These are phyloP conservation scores for Triticum monococcum DNA, from an alignment of 176 grass and related monocot genomes.

Conservation along the genomic window DNA sequence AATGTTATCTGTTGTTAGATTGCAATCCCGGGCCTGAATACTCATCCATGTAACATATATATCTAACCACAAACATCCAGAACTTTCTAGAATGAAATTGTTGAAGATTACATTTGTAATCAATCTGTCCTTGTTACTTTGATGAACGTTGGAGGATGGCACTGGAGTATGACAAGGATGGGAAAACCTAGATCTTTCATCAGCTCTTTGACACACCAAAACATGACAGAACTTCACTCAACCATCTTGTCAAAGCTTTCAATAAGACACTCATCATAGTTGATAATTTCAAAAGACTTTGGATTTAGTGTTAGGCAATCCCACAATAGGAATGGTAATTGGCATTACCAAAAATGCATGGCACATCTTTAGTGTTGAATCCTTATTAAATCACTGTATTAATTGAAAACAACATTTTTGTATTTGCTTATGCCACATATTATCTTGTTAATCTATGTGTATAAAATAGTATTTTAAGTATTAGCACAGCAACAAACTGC, in stretches of 20 bases:
- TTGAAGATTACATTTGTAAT: background rate
- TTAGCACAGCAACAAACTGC: background rate
- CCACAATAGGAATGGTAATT: background rate
- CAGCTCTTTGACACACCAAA: background rate
- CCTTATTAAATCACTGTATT: background rate
- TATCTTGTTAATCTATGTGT: background rate
- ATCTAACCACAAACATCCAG: background rate
- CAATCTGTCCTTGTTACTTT: background rate
- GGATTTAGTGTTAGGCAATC: background rate
- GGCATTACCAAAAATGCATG: background rate
- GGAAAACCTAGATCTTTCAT: constrained; percentile 10
- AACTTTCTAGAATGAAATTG: background rate
- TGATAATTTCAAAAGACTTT: background rate
- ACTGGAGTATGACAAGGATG: background rate
- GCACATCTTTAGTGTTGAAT: constrained; percentile 6
- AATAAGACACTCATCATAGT: background rate
- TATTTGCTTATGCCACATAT: background rate
- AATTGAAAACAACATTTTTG: background rate
- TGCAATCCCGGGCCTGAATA: background rate
- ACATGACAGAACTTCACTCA: background rate
- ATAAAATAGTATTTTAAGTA: background rate
- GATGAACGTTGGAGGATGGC: background rate
- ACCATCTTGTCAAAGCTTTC: background rate
- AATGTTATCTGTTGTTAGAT: background rate
- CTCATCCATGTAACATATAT: background rate